Conservation (phyloP, 768 basidiomycete species). For the Collybiopsis confluens region DNA sequence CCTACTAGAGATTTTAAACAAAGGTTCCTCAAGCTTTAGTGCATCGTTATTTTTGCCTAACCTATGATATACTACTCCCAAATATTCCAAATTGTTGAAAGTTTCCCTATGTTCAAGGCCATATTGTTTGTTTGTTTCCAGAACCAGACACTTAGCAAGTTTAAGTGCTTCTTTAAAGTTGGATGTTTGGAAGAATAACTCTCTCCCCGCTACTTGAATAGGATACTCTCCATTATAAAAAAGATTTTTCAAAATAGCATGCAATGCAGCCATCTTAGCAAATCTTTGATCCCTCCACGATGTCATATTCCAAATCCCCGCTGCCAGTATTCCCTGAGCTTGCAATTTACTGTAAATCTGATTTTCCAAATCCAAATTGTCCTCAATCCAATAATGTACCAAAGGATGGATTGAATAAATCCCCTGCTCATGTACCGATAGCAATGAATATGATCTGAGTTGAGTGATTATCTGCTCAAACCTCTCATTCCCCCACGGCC, state of each 20-base stretch:
- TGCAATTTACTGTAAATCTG: neutral
- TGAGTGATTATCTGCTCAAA: neutral
- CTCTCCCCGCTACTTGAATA: too few species aligned
- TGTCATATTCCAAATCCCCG: neutral
- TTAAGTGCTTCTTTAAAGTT: too few species aligned
- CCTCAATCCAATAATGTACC: neutral
- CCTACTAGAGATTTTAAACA: neutral
- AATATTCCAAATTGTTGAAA: neutral
- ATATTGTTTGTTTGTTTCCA: too few species aligned
- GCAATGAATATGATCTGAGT: neutral
- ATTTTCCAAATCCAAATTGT: too few species aligned
- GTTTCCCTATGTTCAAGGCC: too few species aligned
- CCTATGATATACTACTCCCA: neutral
- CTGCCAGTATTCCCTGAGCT: neutral
- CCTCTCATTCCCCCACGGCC: neutral
- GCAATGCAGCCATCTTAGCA: neutral
- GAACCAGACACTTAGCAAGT: too few species aligned
- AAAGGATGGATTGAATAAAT: neutral
- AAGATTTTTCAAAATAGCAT: neutral
- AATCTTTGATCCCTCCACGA: neutral
- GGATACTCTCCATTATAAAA: neutral
- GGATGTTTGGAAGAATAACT: too few species aligned
- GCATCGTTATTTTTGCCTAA: neutral
- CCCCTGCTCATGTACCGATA: neutral
- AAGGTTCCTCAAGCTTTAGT: neutral